Conservation (phyloP, 371 early-diverging fungal genomes). For the Mucor lusitanicus region DNA sequence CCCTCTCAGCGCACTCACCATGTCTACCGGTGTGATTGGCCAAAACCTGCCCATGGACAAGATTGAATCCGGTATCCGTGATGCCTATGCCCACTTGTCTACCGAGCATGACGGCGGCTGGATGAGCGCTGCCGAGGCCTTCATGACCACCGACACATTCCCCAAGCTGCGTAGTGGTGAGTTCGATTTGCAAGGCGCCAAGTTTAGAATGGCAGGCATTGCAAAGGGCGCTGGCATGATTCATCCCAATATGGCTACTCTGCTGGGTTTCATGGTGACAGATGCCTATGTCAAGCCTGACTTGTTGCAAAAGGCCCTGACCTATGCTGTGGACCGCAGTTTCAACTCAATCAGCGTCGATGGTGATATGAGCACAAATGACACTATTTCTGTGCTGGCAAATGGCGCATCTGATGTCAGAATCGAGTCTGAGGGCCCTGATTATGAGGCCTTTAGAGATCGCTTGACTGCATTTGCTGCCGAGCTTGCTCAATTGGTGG, state of each 20-base stretch:
- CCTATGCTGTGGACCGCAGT: constrained; percentile 83
- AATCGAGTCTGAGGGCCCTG: constrained; percentile 53
- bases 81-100: constrained; percentile 50
- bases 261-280: constrained; percentile 85
- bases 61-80: constrained; percentile 73
- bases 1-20: constrained; percentile 64
- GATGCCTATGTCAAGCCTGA: constrained; percentile 72
- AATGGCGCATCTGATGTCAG: constrained; percentile 73
- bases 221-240: constrained; percentile 98
- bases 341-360: constrained; percentile 95
- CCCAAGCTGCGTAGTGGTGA: constrained; percentile 82
- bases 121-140: constrained; percentile 82
- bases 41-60: constrained; percentile 87
- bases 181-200: constrained; percentile 53
- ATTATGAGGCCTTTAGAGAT: constrained; percentile 69
- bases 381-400: constrained; percentile 86
- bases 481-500: constrained; percentile 85
- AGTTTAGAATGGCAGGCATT: constrained; percentile 86
- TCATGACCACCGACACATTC: constrained; percentile 97
- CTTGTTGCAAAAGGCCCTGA: constrained; percentile 72
- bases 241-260: constrained; percentile 93
- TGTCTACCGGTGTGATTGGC: constrained; percentile 98
- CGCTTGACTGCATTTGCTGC: constrained; percentile 79
- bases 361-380: constrained; percentile 97
- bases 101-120: constrained; percentile 64